Evolutionary conservation across 192 early-diverging fungal species (phyloP).

Genomic region (Entophlyctis helioformis): DNA sequence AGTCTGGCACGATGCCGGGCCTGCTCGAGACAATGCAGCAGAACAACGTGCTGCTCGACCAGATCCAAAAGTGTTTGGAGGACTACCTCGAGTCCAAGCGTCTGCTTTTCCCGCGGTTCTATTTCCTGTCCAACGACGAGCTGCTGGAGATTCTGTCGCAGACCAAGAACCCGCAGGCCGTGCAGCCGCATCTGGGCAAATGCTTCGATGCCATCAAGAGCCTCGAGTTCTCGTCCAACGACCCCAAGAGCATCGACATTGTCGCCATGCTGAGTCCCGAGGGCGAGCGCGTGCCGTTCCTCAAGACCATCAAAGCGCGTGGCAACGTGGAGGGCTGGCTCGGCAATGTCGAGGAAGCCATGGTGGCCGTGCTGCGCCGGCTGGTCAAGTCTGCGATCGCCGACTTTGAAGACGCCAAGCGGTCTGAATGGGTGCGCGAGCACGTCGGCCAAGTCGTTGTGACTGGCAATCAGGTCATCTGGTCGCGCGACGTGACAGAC

Average conservation of each 20-base stretch:
- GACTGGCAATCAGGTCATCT: conserved; percentile 44
- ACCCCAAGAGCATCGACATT: conserved; percentile 49
- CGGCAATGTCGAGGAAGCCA: conserved; percentile 46
- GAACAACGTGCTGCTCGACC: conserved; percentile 43
- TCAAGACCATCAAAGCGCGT: conserved; percentile 49
- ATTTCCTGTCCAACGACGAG: conserved; percentile 54
- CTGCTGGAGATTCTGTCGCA: conserved; percentile 51
- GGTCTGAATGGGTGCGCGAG: conserved; percentile 42
- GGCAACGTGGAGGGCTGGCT: conserved; percentile 56
- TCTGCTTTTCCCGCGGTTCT: conserved; percentile 48
- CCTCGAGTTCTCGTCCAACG: conserved; percentile 38
- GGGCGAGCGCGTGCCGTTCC: conserved; percentile 40
- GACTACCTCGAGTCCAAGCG: conserved; percentile 50
- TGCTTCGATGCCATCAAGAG: conserved; percentile 54
- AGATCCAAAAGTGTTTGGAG: conserved; percentile 54
- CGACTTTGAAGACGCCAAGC: conserved; percentile 36
- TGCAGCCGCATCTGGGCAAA: conserved; percentile 48
- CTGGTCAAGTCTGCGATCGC: conserved; percentile 39
- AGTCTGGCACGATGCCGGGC: conserved; percentile 42
- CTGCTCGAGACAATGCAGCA: conserved; percentile 46
- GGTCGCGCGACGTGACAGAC: conserved; percentile 39
- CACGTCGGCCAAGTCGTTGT: conserved; percentile 46
- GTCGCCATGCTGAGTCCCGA: conserved; percentile 43
- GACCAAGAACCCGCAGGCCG: conserved; percentile 49
- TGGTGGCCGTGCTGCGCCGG: conserved; percentile 35